These are phyloP conservation scores for Aspergillus sclerotiicarbonarius DNA, from an alignment of 495 filamentous ascomycete genomes.

Conservation along the genomic window DNA sequence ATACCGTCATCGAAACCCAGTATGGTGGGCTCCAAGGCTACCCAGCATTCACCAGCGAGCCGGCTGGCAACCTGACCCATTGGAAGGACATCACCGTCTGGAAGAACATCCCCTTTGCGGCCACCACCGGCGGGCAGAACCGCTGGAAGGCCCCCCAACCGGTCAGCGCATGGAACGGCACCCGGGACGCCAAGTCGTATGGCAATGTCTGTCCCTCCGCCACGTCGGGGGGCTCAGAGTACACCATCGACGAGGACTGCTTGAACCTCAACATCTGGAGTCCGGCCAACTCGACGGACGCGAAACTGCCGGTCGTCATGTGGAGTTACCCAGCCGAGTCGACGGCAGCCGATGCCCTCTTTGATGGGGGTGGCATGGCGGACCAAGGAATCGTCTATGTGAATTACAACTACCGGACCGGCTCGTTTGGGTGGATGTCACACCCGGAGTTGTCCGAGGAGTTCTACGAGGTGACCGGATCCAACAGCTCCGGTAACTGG, in stretches of 20 bases:
- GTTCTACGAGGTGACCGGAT: slow-evolving; percentile 5
- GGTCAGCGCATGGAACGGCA: slow-evolving; percentile 9
- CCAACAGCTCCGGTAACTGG: slow-evolving; percentile 37
- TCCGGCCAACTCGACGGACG: slow-evolving; percentile 17
- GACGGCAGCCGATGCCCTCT: slow-evolving; percentile 7
- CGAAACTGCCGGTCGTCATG: slow-evolving; percentile 13
- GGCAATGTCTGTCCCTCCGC: slow-evolving; percentile 6
- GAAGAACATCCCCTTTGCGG: slow-evolving; percentile 17
- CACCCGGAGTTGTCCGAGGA: slow-evolving; percentile 46
- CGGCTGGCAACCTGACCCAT: slow-evolving; percentile 23
- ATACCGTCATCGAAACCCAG: slow-evolving; percentile 2
- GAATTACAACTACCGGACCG: slow-evolving; percentile 67
- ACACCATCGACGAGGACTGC: slow-evolving; percentile 13
- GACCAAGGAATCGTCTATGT: slow-evolving; percentile 53
- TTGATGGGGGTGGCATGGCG: slow-evolving; percentile 11
- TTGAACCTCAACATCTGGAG: slow-evolving; percentile 20
- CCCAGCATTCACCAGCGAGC: slow-evolving; percentile 1
- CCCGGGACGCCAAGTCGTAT: not conserved
- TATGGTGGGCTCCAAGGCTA: slow-evolving; percentile 6
- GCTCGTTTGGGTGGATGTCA: slow-evolving; percentile 61
- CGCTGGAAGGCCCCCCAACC: slow-evolving; percentile 16
- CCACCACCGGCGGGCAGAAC: slow-evolving; percentile 12
- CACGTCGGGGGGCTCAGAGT: not conserved
- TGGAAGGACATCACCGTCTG: slow-evolving; percentile 49
- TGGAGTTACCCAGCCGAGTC: slow-evolving; percentile 17